Conservation (phyloP, 345 rosid species). For the Heritiera fomes region DNA sequence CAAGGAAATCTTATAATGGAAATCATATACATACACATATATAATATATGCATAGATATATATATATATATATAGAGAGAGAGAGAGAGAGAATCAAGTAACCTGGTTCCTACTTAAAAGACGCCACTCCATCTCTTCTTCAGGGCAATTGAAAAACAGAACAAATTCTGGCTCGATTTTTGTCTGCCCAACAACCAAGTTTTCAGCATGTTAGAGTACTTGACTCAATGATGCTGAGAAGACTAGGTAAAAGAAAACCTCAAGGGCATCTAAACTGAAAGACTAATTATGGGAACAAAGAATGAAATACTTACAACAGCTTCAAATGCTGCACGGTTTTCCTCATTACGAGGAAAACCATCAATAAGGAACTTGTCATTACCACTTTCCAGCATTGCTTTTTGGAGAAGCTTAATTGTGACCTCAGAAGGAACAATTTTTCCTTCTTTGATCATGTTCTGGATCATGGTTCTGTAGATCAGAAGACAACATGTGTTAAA, state of each 20-base stretch:
- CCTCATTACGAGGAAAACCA: slow-evolving; percentile 88
- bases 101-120: slow-evolving; percentile 74
- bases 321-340: slow-evolving; percentile 71
- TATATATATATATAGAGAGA: neutral
- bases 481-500: neutral
- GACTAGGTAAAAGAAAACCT: neutral
- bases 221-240: slow-evolving; percentile 6
- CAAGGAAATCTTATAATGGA: neutral
- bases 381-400: slow-evolving; percentile 59
- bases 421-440: slow-evolving; percentile 87
- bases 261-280: neutral
- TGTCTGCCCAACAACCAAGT: slow-evolving; percentile 40
- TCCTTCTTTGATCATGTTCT: slow-evolving; percentile 63
- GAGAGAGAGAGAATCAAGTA: slow-evolving; percentile 13
- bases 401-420: slow-evolving; percentile 73
- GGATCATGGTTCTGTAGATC: slow-evolving; percentile 58
- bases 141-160: slow-evolving; percentile 60
- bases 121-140: slow-evolving; percentile 65
- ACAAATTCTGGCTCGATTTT: slow-evolving; percentile 60
- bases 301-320: slow-evolving; percentile 48
- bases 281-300: neutral
- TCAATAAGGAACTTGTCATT: slow-evolving; percentile 72
- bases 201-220: neutral
- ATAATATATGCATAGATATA: too few relatives aligned
- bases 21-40: too few relatives aligned